These are phyloP conservation scores for Solanum appendiculatum DNA, from an alignment of 257 asterid genomes.

Conservation along the genomic window DNA sequence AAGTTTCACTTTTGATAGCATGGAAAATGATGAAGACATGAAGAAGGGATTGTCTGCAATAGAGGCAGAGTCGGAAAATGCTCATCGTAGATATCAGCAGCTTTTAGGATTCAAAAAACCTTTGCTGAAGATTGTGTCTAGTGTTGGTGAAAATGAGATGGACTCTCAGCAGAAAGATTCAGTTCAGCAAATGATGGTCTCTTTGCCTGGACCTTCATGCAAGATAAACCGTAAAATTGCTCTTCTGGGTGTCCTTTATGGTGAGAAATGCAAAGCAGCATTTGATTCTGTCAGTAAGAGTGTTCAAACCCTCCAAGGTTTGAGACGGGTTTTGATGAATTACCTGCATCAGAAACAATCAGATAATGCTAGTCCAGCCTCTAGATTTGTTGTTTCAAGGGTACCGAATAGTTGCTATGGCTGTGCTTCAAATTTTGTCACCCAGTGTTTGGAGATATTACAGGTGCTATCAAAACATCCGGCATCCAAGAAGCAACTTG, in stretches of 20 bases:
- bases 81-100: slow-evolving; percentile 97
- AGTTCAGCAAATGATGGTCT: slow-evolving; percentile 99
- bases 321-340: slow-evolving; percentile 85
- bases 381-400: slow-evolving; percentile 85
- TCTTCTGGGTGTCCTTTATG: slow-evolving; percentile 98
- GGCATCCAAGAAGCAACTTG: slow-evolving; percentile 86
- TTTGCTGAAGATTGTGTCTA: slow-evolving; percentile 85
- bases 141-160: slow-evolving; percentile 98
- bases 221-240: slow-evolving; percentile 98
- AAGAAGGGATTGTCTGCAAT: slow-evolving; percentile 92
- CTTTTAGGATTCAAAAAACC: slow-evolving; percentile 99
- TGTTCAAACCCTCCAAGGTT: slow-evolving; percentile 98
- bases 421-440: slow-evolving; percentile 88
- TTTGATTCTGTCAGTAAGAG: slow-evolving; percentile 99
- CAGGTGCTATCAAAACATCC: slow-evolving; percentile 83
- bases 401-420: slow-evolving; percentile 97
- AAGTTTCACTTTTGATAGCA: slow-evolving; percentile 91
- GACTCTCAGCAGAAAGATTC: slow-evolving; percentile 99
- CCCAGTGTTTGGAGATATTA: slow-evolving; percentile 91
- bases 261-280: slow-evolving; percentile 99
- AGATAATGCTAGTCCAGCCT: slow-evolving; percentile 55
- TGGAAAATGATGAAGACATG: slow-evolving; percentile 99
- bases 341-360: slow-evolving; percentile 91
- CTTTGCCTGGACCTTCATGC: slow-evolving; percentile 98
- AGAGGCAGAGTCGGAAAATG: slow-evolving; percentile 96